Conservation (phyloP, 2,329 filamentous ascomycete genomes). For the Scopulariopsis brevicaulis region DNA sequence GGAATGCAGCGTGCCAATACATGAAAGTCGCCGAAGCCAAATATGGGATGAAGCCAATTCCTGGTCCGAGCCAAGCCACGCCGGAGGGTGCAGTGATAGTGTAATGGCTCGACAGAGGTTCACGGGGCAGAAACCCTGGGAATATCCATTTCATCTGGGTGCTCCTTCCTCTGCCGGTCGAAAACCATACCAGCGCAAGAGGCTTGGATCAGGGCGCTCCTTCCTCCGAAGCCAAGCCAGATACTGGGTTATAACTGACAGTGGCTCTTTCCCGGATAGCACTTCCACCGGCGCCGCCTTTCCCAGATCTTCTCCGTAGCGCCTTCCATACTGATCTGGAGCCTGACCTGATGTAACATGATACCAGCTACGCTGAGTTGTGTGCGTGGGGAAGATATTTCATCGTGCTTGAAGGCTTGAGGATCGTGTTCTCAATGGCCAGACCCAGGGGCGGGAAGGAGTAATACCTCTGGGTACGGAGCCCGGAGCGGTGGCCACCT, state of each 20-base stretch:
- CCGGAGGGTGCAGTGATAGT: no score
- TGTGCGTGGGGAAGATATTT: no score
- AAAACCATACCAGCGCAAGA: not conserved
- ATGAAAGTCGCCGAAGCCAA: not conserved
- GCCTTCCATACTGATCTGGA: no score
- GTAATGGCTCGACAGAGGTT: no score
- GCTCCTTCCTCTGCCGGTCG: no score
- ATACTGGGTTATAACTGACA: not conserved
- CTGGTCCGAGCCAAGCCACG: not conserved
- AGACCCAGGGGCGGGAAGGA: no score
- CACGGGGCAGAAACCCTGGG: not conserved
- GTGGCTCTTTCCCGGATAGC: not conserved
- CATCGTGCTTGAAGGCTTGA: no score
- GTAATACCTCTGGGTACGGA: not conserved
- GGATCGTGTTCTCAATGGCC: no score
- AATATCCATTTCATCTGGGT: not conserved
- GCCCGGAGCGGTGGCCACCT: not conserved
- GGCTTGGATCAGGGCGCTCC: not conserved
- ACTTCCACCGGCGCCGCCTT: no score
- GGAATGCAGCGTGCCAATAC: not conserved
- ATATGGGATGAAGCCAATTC: constrained; percentile 2
- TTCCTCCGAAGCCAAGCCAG: not conserved
- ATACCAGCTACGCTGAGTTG: no score
- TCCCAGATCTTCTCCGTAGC: no score
- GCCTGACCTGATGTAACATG: no score